Conservation (phyloP, 495 filamentous ascomycete genomes). For the Polyplosphaeria fusca region DNA sequence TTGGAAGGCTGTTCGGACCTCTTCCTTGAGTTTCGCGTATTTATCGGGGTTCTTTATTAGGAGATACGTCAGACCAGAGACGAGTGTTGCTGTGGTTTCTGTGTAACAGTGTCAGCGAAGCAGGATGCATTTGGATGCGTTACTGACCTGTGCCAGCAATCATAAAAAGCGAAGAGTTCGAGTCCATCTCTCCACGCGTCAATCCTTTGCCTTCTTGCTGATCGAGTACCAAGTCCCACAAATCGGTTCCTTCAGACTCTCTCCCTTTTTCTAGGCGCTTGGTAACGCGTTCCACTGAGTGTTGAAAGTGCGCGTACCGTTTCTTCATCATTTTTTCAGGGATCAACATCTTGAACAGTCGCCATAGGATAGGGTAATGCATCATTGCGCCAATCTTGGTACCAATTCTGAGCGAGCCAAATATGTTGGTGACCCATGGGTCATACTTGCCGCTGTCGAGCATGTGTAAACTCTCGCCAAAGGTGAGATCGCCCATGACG, state of each 20-base stretch:
- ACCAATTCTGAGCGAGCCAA: slow-evolving; percentile 22
- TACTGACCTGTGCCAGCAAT: slow-evolving; percentile 57
- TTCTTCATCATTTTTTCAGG: slow-evolving; percentile 16
- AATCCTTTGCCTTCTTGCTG: slow-evolving; percentile 39
- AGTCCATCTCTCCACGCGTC: slow-evolving; percentile 43
- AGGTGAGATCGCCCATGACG: slow-evolving; percentile 35
- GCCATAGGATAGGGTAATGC: slow-evolving; percentile 6
- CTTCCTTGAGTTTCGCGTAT: slow-evolving; percentile 41
- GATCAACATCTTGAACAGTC: slow-evolving; percentile 1
- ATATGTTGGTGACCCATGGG: slow-evolving; percentile 34
- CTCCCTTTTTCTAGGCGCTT: slow-evolving; percentile 31
- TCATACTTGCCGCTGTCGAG: slow-evolving; percentile 23
- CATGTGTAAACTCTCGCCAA: slow-evolving; percentile 32
- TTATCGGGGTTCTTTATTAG: slow-evolving; percentile 46
- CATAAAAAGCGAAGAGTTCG: slow-evolving; percentile 44
- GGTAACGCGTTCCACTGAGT: slow-evolving; percentile 29
- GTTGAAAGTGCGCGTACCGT: slow-evolving; percentile 27
- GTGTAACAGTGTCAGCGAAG: too few species aligned
- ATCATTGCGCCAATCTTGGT: slow-evolving; percentile 4
- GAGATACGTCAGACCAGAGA: slow-evolving; percentile 51
- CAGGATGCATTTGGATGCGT: too few species aligned
- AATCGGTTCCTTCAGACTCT: slow-evolving; percentile 18
- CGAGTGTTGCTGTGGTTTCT: slow-evolving; percentile 54
- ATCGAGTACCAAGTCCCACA: slow-evolving; percentile 34
- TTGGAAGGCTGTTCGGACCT: slow-evolving; percentile 49